Evolutionary conservation across 768 basidiomycete species (phyloP).

Genomic region (Boletus pseudo-olivaceus): DNA sequence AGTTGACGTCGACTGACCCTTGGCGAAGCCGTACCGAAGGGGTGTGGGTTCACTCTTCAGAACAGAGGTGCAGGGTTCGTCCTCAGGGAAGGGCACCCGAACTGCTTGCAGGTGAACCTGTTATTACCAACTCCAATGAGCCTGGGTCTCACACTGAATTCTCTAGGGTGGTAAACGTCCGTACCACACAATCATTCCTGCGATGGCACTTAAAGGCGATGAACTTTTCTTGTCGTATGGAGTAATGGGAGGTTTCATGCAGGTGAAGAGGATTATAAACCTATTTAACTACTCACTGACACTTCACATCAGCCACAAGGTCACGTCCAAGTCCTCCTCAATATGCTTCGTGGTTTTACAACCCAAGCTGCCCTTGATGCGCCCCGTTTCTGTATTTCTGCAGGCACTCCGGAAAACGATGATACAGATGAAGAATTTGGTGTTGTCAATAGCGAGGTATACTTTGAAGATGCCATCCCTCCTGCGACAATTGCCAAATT

Average conservation of each 20-base stretch:
- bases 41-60: slow-evolving; percentile 95
- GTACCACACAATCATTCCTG: slow-evolving; percentile 94
- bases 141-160: neutral
- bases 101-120: slow-evolving; percentile 62
- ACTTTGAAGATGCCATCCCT: slow-evolving; percentile 82
- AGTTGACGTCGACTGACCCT: slow-evolving; percentile 3
- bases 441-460: slow-evolving; percentile 74
- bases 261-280: slow-evolving; percentile 38
- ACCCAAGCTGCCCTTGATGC: slow-evolving; percentile 90
- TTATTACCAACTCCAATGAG: neutral
- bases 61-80: slow-evolving; percentile 88
- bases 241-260: slow-evolving; percentile 93
- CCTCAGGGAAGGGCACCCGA: slow-evolving; percentile 78
- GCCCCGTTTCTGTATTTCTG: slow-evolving; percentile 94
- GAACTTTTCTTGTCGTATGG: slow-evolving; percentile 89
- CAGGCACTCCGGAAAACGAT: slow-evolving; percentile 65
- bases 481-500: slow-evolving; percentile 61
- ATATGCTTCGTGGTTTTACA: slow-evolving; percentile 83
- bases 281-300: neutral
- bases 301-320: slow-evolving; percentile 71
- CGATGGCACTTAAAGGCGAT: slow-evolving; percentile 70
- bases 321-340: slow-evolving; percentile 91
- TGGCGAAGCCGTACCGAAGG: slow-evolving; percentile 75
- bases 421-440: slow-evolving; percentile 49
- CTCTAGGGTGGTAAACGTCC: slow-evolving; percentile 75